Evolutionary conservation across 2,329 filamentous ascomycete genomes (phyloP).

Genomic region (Aspergillus ruber): DNA sequence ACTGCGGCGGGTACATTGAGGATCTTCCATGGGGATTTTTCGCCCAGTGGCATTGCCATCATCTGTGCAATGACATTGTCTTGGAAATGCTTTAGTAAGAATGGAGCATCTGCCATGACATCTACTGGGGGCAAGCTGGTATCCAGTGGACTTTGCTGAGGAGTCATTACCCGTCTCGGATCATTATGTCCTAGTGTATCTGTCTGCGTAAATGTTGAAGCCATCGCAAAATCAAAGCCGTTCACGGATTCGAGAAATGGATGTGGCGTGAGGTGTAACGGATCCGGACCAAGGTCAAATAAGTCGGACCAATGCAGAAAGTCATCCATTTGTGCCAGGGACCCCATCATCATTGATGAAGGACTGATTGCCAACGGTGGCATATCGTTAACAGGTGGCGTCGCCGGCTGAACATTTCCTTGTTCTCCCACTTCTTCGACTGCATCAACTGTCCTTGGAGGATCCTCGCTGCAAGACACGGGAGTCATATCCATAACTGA

Average conservation of each 20-base stretch:
- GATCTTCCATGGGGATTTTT: conserved; percentile 30
- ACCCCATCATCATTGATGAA: conserved; percentile 9
- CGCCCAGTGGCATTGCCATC: conserved; percentile 22
- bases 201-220: neutral
- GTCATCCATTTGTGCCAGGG: conserved; percentile 20
- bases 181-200: conserved; percentile 5
- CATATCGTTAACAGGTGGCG: neutral
- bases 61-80: conserved; percentile 26
- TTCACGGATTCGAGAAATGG: conserved; percentile 6
- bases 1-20: conserved; percentile 26
- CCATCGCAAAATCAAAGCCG: neutral
- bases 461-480: neutral
- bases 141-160: conserved; percentile 9
- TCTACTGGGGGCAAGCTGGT: conserved; percentile 5
- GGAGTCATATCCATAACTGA: conserved; percentile 21
- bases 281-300: conserved; percentile 22
- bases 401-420: neutral
- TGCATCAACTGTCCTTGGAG: neutral
- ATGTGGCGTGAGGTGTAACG: conserved; percentile 10
- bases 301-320: conserved; percentile 30
- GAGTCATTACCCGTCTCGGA: conserved; percentile 1
- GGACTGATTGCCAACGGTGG: neutral
- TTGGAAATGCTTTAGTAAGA: conserved; percentile 26
- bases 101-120: conserved; percentile 16
- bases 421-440: neutral